phyloP scores from a whole-genome alignment of 208 protist genomes.

The Leishmania turanica region DNA sequence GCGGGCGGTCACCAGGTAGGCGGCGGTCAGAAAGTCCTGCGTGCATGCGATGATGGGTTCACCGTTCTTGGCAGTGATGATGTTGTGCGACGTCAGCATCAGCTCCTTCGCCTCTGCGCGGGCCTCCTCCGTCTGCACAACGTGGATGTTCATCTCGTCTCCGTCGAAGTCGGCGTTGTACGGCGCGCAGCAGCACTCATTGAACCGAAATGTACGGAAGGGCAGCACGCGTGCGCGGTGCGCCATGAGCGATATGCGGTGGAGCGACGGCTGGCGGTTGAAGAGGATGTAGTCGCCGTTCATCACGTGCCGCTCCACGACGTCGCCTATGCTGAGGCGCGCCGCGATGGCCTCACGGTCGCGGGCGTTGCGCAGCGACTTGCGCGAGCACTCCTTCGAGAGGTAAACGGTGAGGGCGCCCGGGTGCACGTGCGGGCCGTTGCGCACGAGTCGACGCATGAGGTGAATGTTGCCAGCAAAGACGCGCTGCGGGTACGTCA shows the following conservation, averaged over 20 bases:
- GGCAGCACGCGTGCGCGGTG: conserved; percentile 96
- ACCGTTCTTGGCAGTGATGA: conserved; percentile 98
- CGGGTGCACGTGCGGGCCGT: conserved; percentile 97
- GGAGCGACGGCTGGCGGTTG: conserved; percentile 99
- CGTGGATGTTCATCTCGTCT: conserved; percentile 99
- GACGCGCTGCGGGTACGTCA: conserved; percentile 99
- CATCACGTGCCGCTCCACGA: conserved; percentile 99
- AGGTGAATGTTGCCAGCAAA: conserved; percentile 94
- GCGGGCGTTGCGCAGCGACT: conserved; percentile 71
- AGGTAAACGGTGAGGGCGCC: conserved; percentile 96
- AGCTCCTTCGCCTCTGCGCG: conserved; percentile 96
- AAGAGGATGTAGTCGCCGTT: conserved; percentile 99
- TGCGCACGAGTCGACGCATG: conserved; percentile 93
- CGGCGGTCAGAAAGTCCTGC: conserved; percentile 99
- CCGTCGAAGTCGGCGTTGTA: conserved; percentile 99
- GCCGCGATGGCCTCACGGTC: conserved; percentile 78
- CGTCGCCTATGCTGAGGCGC: conserved; percentile 94
- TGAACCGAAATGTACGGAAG: conserved; percentile 99
- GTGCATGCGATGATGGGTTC: conserved; percentile 98
- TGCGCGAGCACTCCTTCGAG: conserved; percentile 73
- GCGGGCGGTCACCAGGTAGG: conserved; percentile 96
- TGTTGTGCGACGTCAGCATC: conserved; percentile 97
- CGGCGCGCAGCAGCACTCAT: conserved; percentile 98
- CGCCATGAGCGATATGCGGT: conserved; percentile 99
- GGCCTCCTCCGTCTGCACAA: conserved; percentile 99